Conservation (phyloP, 164 flowering plant genomes). For the Amborella trichopoda region DNA sequence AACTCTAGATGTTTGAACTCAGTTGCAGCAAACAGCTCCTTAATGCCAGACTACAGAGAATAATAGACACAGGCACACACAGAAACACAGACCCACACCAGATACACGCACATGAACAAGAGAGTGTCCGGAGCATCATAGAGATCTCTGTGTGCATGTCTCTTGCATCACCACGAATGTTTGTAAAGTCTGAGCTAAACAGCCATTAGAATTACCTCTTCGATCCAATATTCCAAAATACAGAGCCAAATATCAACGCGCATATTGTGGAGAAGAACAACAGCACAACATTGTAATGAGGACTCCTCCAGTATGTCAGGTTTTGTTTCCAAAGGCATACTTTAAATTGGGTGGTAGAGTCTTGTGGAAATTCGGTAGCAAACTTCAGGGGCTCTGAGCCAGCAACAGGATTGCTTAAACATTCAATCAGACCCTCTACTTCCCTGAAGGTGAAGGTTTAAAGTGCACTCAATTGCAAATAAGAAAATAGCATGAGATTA, state of each 20-base stretch:
- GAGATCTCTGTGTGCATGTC: too few species aligned
- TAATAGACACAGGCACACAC: too few species aligned
- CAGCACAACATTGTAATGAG: constrained; percentile 65
- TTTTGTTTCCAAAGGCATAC: constrained; percentile 75
- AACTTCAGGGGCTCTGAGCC: constrained; percentile 62
- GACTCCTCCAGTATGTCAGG: constrained; percentile 90
- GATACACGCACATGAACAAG: too few species aligned
- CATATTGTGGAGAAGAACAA: constrained; percentile 42
- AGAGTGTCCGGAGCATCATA: background rate
- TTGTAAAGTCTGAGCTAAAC: too few species aligned
- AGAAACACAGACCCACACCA: too few species aligned
- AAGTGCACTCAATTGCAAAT: background rate
- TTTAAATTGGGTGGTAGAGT: constrained; percentile 30
- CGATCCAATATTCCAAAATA: constrained; percentile 76
- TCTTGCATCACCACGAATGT: too few species aligned
- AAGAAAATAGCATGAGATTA: background rate
- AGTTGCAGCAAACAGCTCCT: too few species aligned
- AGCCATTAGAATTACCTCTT: constrained; percentile 60
- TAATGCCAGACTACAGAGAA: too few species aligned
- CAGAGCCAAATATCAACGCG: constrained; percentile 59
- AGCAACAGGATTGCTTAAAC: constrained; percentile 41
- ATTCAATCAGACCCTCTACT: constrained; percentile 52
- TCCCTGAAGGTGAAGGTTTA: constrained; percentile 23
- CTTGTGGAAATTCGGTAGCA: constrained; percentile 38
- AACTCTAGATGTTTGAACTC: too few species aligned